phyloP scores from a whole-genome alignment of 1,139 yeast species.

The Groenewaldozyma auringiensis region DNA sequence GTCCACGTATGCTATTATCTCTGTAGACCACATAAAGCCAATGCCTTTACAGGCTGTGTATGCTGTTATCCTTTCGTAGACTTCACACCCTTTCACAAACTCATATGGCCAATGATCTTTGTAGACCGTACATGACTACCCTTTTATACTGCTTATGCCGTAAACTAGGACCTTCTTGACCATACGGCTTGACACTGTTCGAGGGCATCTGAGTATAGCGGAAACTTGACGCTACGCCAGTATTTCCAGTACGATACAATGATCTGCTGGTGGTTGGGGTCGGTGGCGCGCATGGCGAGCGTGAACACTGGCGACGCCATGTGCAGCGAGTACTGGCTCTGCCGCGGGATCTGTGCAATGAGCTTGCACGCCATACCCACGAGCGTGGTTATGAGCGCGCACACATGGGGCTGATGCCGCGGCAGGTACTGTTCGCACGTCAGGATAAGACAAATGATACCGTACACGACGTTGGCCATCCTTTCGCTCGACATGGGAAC shows the following conservation, averaged over 20 bases:
- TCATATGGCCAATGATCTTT: too few relatives aligned
- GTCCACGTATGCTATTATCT: too few relatives aligned
- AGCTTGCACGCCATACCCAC: slow-evolving; percentile 12
- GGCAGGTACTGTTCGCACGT: background rate
- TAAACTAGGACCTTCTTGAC: too few relatives aligned
- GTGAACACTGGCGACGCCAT: slow-evolving; percentile 17
- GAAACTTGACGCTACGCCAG: slow-evolving; percentile 17
- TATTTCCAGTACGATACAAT: slow-evolving; percentile 16
- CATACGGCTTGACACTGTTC: slow-evolving; percentile 13
- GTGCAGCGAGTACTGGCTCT: slow-evolving; percentile 16
- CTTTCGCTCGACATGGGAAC: background rate
- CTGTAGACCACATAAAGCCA: too few relatives aligned
- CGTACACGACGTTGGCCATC: background rate
- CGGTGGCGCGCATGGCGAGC: slow-evolving; percentile 13
- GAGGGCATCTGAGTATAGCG: slow-evolving; percentile 18
- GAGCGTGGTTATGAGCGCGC: slow-evolving; percentile 6
- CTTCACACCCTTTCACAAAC: too few relatives aligned
- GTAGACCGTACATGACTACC: too few relatives aligned
- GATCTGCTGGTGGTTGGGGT: slow-evolving; percentile 11
- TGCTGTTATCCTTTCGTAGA: too few relatives aligned
- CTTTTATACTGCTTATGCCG: too few relatives aligned
- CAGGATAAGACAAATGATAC: background rate
- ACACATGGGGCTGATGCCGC: background rate
- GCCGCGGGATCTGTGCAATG: slow-evolving; percentile 12
- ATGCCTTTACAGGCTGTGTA: too few relatives aligned